Percentiles rank a stretch among this genome's conserved stretches.
Evolutionary conservation across 352 stramenopile genomes (phyloP).

Genomic region (Stramenopiles sp.): DNA sequence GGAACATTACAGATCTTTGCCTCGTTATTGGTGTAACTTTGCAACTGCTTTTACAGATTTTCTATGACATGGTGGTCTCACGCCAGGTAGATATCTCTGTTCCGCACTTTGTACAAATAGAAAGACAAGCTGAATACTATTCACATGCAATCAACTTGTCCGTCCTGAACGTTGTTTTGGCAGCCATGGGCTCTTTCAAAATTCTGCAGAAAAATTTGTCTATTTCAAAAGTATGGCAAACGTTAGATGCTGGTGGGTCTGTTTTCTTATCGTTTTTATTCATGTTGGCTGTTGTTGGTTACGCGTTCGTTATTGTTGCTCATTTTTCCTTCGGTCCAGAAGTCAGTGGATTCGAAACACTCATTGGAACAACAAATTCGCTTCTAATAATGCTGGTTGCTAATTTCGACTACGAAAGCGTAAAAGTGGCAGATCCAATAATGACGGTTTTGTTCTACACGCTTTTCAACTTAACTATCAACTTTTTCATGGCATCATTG

Average conservation of each 20-base stretch:
- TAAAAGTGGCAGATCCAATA: background rate
- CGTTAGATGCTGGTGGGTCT: background rate
- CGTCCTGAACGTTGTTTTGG: background rate
- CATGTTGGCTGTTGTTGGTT: background rate
- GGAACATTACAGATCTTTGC: background rate
- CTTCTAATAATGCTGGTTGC: background rate
- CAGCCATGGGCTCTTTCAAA: background rate
- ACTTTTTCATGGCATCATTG: constrained; percentile 10
- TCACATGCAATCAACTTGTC: constrained; percentile 6
- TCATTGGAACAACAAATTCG: constrained; percentile 6
- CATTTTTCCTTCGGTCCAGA: constrained; percentile 7
- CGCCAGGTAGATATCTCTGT: background rate
- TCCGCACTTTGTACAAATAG: background rate
- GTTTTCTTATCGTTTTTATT: constrained; percentile 11
- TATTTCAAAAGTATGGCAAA: constrained; percentile 10
- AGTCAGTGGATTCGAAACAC: background rate
- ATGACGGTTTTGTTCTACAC: constrained; percentile 1
- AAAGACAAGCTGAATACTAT: background rate
- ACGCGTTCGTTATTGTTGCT: constrained; percentile 1
- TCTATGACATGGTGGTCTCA: background rate
- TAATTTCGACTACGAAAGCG: background rate
- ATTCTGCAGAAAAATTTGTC: constrained; percentile 1
- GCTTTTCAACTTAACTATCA: constrained; percentile 7
- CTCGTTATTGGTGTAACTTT: background rate
- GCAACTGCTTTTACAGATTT: background rate